Evolutionary conservation across 202 grass and related monocot genomes (phyloP), one percentile per base, ranked within the genome.

Genomic region (Bolboschoenoplectus hybrid): DNA sequence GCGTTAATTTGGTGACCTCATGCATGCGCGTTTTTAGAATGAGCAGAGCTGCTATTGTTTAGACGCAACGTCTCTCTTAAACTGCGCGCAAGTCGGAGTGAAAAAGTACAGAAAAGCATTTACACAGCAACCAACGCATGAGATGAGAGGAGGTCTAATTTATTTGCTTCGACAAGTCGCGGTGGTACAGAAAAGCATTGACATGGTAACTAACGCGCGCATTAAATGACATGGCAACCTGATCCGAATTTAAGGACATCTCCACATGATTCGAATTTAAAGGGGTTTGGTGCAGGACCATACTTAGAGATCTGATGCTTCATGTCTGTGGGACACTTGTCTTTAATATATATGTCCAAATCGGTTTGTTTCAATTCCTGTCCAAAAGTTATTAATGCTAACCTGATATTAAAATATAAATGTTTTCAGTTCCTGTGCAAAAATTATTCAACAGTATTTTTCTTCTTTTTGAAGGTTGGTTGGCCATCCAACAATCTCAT

Each of bases 181-280:
- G 26, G 26, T 26, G 26, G 26, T 74, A 47, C 44, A 5, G 3
- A 12, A 3, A 73, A 50, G 70, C 70, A 74, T 74, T 50, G 32
- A 74, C 44, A 9, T 26, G 26, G 17, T 12, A 47, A 45, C 69
- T 19, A 50, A 74, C 70, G 50, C 12, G 50, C 70, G 50, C 12
- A 74, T 74, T 74, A 5, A 74, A 26, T 50, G 43, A 32, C n/a
- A 74, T 74, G 70, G 44, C 19, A 43, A 74, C 70, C 19, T 50
- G 43, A 49, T 49, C 44, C 3, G 7, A 72, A 74, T 74, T 49
- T 32, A 50, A 74, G 44, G 44, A 74, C 45, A 74, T 32, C 10
- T 9, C 4, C 35, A 20, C 44, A 26, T 26, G 44, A 49, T 74
- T 46, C 4, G 44, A 74, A 74, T 47, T 74, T 26, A 74, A 74